Evolutionary conservation across 2,329 filamentous ascomycete genomes (phyloP).

Genomic region (Thermoascus crustaceus): DNA sequence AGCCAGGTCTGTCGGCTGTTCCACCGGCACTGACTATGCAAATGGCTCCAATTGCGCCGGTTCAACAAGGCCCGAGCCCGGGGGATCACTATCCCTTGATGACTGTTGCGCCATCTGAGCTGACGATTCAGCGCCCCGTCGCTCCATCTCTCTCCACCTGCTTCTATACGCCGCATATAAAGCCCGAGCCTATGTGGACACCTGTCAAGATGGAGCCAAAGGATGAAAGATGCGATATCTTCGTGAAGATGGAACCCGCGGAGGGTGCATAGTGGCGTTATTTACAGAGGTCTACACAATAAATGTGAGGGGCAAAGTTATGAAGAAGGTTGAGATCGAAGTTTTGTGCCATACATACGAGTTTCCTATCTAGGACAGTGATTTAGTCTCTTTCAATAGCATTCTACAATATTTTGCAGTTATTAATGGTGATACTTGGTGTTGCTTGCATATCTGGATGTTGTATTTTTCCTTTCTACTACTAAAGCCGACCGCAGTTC

Average conservation of each 20-base stretch:
- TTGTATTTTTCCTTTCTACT: too few relatives aligned
- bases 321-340: too few relatives aligned
- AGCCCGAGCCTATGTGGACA: conserved; percentile 15
- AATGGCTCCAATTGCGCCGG: conserved; percentile 2
- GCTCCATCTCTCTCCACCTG: conserved; percentile 4
- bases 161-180: conserved; percentile 3
- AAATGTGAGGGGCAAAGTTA: too few relatives aligned
- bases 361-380: too few relatives aligned
- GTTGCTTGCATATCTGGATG: too few relatives aligned
- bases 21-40: conserved; percentile 10
- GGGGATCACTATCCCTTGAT: conserved; percentile 7
- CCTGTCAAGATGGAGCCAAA: conserved; percentile 17
- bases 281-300: too few relatives aligned
- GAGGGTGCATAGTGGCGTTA: too few relatives aligned
- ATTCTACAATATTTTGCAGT: too few relatives aligned
- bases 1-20: conserved; percentile 2
- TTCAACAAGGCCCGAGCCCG: conserved; percentile 4
- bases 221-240: conserved; percentile 9
- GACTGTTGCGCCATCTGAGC: conserved; percentile 13
- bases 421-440: too few relatives aligned
- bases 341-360: too few relatives aligned
- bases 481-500: too few relatives aligned
- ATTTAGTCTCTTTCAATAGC: too few relatives aligned
- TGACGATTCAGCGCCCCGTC: conserved; percentile 10
- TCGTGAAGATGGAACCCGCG: conserved; percentile 16